Evolutionary conservation across 208 protist genomes (phyloP), one percentile per base, ranked within the genome.

Genomic region (Phytomonas sp.): DNA sequence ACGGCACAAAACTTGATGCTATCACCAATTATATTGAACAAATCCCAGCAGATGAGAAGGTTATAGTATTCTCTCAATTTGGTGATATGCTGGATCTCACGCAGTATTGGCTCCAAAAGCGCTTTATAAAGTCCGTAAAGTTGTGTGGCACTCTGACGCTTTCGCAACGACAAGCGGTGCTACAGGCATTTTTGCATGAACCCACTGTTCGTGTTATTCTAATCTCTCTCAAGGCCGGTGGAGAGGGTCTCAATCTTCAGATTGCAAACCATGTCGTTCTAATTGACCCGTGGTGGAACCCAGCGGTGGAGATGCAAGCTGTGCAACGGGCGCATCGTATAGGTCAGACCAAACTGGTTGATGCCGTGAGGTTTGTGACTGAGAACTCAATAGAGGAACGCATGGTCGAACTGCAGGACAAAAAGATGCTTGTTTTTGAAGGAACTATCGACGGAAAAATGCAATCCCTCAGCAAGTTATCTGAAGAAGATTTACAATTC

Each of bases 231-330:
- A 96, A 98, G 63, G 98, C 98, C 0, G 98, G 98, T 68, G 98
- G 98, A 23, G 88, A 99, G 31, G 98, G 98, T 73, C 97, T 99
- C 68, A 99, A 99, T 75, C 74, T 99, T 59, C 94, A 98, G 65
- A 93, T 98, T 7, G 98, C 98, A 32, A 98, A 99, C 82, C 92
- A 96, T 33, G 98, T 99, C 40, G 93, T 99, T 64, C 77, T 99
- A n/a, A 98, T 93, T 71, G 98, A 99, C 77, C 91, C 83, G 37
- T 99, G 99, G 87, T 99, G 96, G 95, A 99, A 99, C 81, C 93
- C 92, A 14, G 94, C 98, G 61, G 92, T 97, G 62, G 98, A 99
- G 80, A 90, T 99, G 82, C 98, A 99, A 79, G 98, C 98, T 11
- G 87, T 98, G 73, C 97, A 98, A 72, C 78, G 98, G 36, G 97